phyloP scores from a whole-genome alignment of 805 yeast genomes.

The Candida maris region DNA sequence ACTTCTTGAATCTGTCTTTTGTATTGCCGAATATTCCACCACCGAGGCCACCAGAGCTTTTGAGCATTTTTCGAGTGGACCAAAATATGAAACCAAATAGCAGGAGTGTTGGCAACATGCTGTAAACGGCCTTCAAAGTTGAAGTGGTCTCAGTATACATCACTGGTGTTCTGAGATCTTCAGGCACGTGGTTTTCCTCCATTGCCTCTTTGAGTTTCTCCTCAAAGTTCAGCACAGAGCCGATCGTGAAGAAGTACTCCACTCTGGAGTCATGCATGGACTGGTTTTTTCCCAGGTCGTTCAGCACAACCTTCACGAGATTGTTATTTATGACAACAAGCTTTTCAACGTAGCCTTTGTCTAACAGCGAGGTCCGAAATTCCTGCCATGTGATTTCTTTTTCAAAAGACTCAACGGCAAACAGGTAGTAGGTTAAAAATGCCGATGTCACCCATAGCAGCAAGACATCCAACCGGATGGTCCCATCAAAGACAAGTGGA shows the following conservation, averaged over 20 bases:
- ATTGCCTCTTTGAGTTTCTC: conserved; percentile 74
- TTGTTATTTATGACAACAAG: conserved; percentile 71
- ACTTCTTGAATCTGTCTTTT: conserved; percentile 73
- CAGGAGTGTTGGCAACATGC: conserved; percentile 76
- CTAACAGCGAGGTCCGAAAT: conserved; percentile 74
- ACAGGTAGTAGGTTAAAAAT: conserved; percentile 16
- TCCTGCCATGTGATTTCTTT: conserved; percentile 54
- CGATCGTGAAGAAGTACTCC: conserved; percentile 67
- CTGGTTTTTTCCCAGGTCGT: conserved; percentile 36
- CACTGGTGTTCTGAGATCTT: conserved; percentile 73
- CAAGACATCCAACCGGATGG: conserved; percentile 17
- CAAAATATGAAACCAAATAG: conserved; percentile 77
- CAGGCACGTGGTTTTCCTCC: conserved; percentile 62
- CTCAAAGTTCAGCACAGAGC: conserved; percentile 82
- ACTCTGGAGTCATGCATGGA: conserved; percentile 26
- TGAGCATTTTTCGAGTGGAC: conserved; percentile 53
- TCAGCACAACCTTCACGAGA: conserved; percentile 66
- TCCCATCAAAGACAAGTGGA: conserved; percentile 10
- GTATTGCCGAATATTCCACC: conserved; percentile 68
- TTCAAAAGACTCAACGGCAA: conserved; percentile 21
- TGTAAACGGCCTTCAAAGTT: conserved; percentile 57
- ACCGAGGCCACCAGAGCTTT: conserved; percentile 52
- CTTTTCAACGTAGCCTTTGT: conserved; percentile 72
- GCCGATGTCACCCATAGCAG: conserved; percentile 21
- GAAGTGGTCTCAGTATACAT: conserved; percentile 67